Evolutionary conservation across 2,329 filamentous ascomycete species (phyloP), one percentile per base, ranked within the genome.

Genomic region (Cyphellophora attinorum): DNA sequence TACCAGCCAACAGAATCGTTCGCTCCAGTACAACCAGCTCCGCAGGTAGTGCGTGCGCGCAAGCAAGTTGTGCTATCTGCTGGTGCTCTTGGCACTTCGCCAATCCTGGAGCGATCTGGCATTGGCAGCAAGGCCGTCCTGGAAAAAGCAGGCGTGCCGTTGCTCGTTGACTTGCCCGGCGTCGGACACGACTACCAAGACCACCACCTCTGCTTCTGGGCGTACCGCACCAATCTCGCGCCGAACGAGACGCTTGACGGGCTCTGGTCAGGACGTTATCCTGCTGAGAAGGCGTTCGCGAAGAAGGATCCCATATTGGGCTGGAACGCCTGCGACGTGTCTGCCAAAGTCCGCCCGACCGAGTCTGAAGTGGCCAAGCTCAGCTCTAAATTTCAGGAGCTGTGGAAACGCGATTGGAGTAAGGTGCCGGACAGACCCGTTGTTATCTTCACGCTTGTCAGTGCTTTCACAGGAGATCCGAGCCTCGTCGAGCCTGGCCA

Each of bases 101-200:
- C 68, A 52, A 57, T 74, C 11, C 64, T 72, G 11, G 75, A 80
- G 41, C 57, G 77, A 2, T 78, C 74, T 0, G 76, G 76, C 0
- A 62, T 81, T 19, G 76, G 76, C 3, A 57, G 62, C 29, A 52
- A 57, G 3, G 47, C 57, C 1, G 44, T 69, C 4, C 54, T 72
- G 2, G 42, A 57, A 11, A 47, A 51, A 2, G 60, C 58, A 2
- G 59, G 60, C 0, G 59, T 72, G 10, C 45, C 56, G 5, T 50
- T 60, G 14, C 64, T 62, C 38, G 53, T 70, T 10, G 50, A 58
- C 16, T 64, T 62, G 27, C 52, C 57, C 2, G 60, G 59, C 12
- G 63, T 72, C 3, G 68, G 68, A 19, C 59, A 63, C 31, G 67
- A 69, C 37, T 71, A 74, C 40, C 63, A 73, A 44, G 72, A 76